Evolutionary conservation across 2,329 filamentous ascomycete genomes (phyloP).

Genomic region (Cadophora sp.): DNA sequence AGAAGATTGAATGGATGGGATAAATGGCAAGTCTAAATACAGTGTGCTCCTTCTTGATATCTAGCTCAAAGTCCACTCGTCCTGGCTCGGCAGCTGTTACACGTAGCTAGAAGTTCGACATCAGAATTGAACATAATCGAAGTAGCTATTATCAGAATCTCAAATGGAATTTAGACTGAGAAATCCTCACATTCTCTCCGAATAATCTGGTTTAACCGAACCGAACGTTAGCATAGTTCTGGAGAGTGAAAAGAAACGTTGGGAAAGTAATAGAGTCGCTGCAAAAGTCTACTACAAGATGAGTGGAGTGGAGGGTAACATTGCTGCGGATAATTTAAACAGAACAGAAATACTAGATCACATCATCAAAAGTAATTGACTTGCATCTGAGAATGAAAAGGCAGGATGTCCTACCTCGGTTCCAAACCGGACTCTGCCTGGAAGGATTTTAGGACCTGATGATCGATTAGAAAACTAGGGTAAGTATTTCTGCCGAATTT

Average conservation of each 20-base stretch:
- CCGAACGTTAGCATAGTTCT: background rate
- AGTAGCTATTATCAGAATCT: background rate
- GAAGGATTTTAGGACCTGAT: constrained; percentile 88
- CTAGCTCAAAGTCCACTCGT: constrained; percentile 76
- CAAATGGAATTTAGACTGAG: background rate
- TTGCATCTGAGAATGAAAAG: constrained; percentile 10
- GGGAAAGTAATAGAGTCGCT: background rate
- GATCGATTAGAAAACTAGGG: constrained; percentile 27
- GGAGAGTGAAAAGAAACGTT: background rate
- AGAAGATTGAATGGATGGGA: background rate
- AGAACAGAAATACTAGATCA: too few species aligned
- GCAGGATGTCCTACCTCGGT: constrained; percentile 67
- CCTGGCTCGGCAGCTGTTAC: constrained; percentile 69
- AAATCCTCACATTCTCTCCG: constrained; percentile 42
- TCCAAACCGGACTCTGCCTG: constrained; percentile 79
- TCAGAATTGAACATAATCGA: background rate
- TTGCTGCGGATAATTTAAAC: background rate
- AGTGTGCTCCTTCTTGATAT: constrained; percentile 77
- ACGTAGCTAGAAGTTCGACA: constrained; percentile 59
- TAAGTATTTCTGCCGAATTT: background rate
- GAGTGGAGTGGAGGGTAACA: background rate
- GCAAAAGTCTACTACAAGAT: background rate
- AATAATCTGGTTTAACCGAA: constrained; percentile 38
- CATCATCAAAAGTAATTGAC: background rate
- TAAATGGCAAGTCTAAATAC: constrained; percentile 52